A percentile compares a stretch with the other conserved stretches of the same genome.
phyloP scores from a whole-genome alignment of 768 basidiomycete species.

The Trametes maxima region DNA sequence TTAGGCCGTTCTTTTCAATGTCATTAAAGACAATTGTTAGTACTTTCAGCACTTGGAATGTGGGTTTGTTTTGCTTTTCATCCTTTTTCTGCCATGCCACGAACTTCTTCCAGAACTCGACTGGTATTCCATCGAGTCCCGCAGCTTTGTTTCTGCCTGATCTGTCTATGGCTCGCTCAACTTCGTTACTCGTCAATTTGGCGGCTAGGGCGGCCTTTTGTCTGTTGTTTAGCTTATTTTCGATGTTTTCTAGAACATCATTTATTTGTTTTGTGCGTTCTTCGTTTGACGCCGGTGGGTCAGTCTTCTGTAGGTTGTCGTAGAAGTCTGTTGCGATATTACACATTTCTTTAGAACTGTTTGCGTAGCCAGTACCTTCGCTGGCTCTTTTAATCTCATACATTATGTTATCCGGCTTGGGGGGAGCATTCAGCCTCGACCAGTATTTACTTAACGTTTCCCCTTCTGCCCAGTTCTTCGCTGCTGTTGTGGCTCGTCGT shows the following conservation, averaged over 20 bases:
- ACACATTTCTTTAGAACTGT: not conserved
- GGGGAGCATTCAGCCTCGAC: not conserved
- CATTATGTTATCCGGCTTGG: not conserved
- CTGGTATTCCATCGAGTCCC: not conserved
- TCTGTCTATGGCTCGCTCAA: not conserved
- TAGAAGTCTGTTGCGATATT: not conserved
- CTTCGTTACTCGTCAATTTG: not conserved
- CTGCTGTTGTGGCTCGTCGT: not conserved
- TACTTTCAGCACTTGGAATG: not conserved
- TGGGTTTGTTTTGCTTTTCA: not conserved
- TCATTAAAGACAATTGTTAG: constrained; percentile 1
- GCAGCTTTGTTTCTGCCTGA: not conserved
- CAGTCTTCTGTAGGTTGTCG: not conserved
- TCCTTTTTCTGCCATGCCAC: not conserved
- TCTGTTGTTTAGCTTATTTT: not conserved
- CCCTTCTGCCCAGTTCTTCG: not conserved
- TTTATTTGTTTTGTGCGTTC: not conserved
- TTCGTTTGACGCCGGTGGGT: not conserved
- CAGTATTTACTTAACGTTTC: not conserved
- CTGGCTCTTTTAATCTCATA: not conserved
- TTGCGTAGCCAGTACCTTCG: not conserved
- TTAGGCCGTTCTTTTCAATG: not conserved
- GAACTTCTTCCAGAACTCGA: not conserved
- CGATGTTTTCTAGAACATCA: not conserved
- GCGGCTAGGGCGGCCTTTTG: not conserved